Percentiles rank a stretch among this genome's conserved stretches.
phyloP scores from a whole-genome alignment of 176 grass and related monocot genomes.

The Thalia dealbata region DNA sequence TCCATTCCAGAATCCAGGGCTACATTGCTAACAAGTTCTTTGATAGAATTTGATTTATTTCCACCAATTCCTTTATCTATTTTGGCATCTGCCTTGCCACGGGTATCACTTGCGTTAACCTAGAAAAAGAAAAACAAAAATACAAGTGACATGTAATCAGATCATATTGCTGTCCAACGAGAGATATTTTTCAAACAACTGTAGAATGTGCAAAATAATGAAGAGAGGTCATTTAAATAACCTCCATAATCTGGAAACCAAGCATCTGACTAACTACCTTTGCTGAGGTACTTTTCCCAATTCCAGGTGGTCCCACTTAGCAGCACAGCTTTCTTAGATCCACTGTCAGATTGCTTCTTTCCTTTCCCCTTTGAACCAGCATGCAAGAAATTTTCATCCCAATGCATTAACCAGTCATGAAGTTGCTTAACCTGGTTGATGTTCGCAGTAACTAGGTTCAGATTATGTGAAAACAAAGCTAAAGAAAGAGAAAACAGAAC shows the following conservation, averaged over 20 bases:
- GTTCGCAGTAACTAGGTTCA: conserved; percentile 20
- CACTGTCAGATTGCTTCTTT: conserved; percentile 68
- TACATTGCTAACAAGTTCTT: conserved; percentile 87
- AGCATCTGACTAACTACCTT: conserved; percentile 97
- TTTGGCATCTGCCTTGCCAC: conserved; percentile 94
- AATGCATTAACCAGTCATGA: conserved; percentile 91
- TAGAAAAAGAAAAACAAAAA: conserved; percentile 21
- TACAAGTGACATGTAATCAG: conserved; percentile 18
- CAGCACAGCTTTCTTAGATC: conserved; percentile 84
- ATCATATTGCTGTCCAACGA: background rate
- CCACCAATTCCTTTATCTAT: conserved; percentile 91
- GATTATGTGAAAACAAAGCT: conserved; percentile 5
- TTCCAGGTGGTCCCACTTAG: conserved; percentile 90
- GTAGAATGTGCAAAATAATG: background rate
- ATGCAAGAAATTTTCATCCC: conserved; percentile 71
- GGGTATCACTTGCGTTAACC: conserved; percentile 99
- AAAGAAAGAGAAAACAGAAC: conserved; percentile 2
- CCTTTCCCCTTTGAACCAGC: conserved; percentile 65
- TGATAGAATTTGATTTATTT: conserved; percentile 90
- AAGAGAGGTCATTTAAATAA: conserved; percentile 19
- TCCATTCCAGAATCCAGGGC: conserved; percentile 57
- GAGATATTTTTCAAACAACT: background rate
- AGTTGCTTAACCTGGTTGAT: conserved; percentile 66
- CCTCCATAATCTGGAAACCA: conserved; percentile 90
- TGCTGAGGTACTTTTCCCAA: conserved; percentile 90